Evolutionary conservation across 164 flowering plant species (phyloP), one percentile per base, ranked within the genome.

Genomic region (Saururus chinensis): DNA sequence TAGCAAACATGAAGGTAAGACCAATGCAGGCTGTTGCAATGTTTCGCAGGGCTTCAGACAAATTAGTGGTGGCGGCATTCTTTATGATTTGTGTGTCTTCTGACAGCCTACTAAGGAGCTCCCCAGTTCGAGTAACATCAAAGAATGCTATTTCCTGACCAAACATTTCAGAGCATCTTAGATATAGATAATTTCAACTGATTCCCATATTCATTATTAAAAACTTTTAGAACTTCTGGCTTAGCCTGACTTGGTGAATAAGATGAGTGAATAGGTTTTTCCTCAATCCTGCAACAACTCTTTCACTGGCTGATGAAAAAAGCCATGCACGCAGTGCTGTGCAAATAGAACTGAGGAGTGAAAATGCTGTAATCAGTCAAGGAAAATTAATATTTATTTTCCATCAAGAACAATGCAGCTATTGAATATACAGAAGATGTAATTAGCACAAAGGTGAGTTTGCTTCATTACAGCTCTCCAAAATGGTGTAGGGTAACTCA

Each of bases 21-120:
- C 99, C 99, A 67, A 95, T 87, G 72, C 75, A 59, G 55, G 82
- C 86, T 49, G 96, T 89, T 60, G 97, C 53, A 56, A 95, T 65
- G 70, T 84, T 95, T 60, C 88, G 77, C 5, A 95, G 82, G 42
- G 93, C 90, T 75, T 89, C 96, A 9, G 99, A 95, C 51, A 95
- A 88, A 77, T 91, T 95, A 49, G 95, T 83, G 9, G 97, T 95
- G 61, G 99, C 99, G 66, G 97, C 99, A 77, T 86, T 91, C 69
- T 95, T 95, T 66, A 95, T 87, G 69, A 95, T 84, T 69, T 95
- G 97, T 11, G 97, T 89, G 70, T 95, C 99, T 72, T 95, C 99
- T 67, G 99, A 91, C 48, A 95, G 78, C 76, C 99, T 83, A 70
- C 96, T 95, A 26, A 95, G 72, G 68, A 95, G 96, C 77, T 95